Base-by-base conservation (phyloP, 2,329 filamentous ascomycete genomes). In the Ophiocordyceps camponoti-leonardi region DNA sequence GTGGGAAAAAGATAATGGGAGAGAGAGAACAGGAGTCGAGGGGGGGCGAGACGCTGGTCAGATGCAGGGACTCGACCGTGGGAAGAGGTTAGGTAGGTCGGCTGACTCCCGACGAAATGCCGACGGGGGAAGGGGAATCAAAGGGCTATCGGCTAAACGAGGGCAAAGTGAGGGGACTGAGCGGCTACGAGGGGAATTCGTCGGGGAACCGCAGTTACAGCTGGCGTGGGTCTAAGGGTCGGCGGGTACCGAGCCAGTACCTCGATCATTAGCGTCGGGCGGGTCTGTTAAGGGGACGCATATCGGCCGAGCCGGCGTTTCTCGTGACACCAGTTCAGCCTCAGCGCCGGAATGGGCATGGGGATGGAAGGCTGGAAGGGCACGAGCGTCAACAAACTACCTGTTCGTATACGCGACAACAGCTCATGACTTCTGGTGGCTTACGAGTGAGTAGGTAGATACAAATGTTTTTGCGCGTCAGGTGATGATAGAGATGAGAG, bases 261-360 rank as follows among this genome's bases (percentile, higher is more conserved):
- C 31, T 14, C 11, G 11, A 11, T 11, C 12, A 11, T 5, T 33
- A 11, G 31, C 31, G 31, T 13, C 31, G 31, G 31, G 2, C 82
- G 86, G 50, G 81, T 84, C 23, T 26, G 23, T 26, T 26, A 26
- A 8, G 23, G 4, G 23, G n/a, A n/a, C n/a, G n/a, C n/a, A n/a
- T n/a, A n/a, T n/a, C n/a, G 23, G 23, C 23, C 23, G 23, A 4
- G 23, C 23, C 23, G 23, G 23, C 23, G 23, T 26, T 26, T 26
- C 23, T 26, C 23, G 23, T 26, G 23, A 26, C 23, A 26, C 23
- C 23, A 26, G 23, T 8, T 26, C 23, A 26, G 23, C 23, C 23
- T 26, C 8, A 8, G 23, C 23, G 23, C 23, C 23, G 23, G 23
- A 26, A 26, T 26, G 23, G 23, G 23, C 23, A 26, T 26, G 23